Base-by-base conservation (phyloP, 1,284 basidiomycete genomes). In the Microbotryum lychnidis-dioicae region DNA sequence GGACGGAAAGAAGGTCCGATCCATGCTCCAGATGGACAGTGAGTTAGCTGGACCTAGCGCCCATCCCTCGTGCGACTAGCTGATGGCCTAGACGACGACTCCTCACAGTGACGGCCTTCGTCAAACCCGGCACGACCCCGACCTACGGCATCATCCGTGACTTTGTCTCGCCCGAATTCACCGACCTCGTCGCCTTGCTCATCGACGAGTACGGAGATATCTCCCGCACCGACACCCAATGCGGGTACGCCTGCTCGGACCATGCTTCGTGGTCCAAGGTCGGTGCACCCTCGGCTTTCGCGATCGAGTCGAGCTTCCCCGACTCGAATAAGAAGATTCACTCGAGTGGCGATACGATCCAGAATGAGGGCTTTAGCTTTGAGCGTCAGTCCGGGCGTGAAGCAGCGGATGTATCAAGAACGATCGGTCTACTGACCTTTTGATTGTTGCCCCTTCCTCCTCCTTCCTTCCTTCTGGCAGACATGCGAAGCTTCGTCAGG, bases 191-290 rank as follows among this genome's bases (percentile, higher is more conserved):
- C 76, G 86, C 84, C 76, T 75, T 65, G 5, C 67, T 80, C 31
- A 83, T 94, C 6, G 81, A 87, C 31, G 75, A 80, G 60, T 97
- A 97, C 75, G 81, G 76, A 73, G 55, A 71, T 45, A 65, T 70
- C 52, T 51, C 58, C 2, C 53, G 45, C 9, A 77, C 77, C 20
- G 70, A 77, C 57, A 80, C 80, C 54, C 73, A 87, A 79, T 93
- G 92, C 75, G 91, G 92, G 37, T 97, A 97, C 74, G 92, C 91
- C 21, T 97, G 91, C 78, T 90, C 87, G 65, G 94, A 97, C 71
- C 73, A 75, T 70, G 57, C 68, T 10, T 71, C 69, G 50, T 77
- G 76, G 75, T 66, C 67, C 37, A 74, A 74, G 56, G 70, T 75
- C 45, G 76, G 76, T 25, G 73, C 72, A 0, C 75, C 75, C 6